phyloP scores from a whole-genome alignment of 2,329 filamentous ascomycete genomes.

The Alternaria panax region DNA sequence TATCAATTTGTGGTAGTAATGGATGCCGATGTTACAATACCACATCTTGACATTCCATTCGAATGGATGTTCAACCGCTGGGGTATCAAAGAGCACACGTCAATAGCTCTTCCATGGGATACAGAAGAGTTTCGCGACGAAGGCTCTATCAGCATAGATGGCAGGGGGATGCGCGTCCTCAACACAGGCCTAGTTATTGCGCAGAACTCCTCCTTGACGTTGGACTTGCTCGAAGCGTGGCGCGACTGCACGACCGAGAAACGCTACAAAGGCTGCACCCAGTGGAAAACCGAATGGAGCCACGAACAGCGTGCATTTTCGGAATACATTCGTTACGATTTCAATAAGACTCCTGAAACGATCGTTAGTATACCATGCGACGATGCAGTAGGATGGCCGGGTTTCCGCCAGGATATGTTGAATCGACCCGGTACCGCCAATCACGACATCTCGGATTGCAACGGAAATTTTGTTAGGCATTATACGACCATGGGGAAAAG shows the following conservation, averaged over 20 bases:
- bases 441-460: slow-evolving; percentile 28
- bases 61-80: slow-evolving; percentile 60
- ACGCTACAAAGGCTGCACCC: slow-evolving; percentile 35
- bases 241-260: slow-evolving; percentile 37
- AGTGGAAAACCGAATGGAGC: slow-evolving; percentile 39
- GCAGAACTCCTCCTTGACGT: slow-evolving; percentile 37
- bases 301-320: slow-evolving; percentile 46
- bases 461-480: slow-evolving; percentile 39
- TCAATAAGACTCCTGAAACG: slow-evolving; percentile 32
- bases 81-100: slow-evolving; percentile 51
- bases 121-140: slow-evolving; percentile 16
- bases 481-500: slow-evolving; percentile 32
- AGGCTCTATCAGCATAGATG: slow-evolving; percentile 44
- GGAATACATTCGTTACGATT: slow-evolving; percentile 47
- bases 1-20: slow-evolving; percentile 56
- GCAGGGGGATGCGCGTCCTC: slow-evolving; percentile 43
- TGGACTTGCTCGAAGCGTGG: slow-evolving; percentile 43
- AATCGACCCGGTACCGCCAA: slow-evolving; percentile 14
- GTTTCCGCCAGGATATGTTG: slow-evolving; percentile 24
- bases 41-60: slow-evolving; percentile 54
- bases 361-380: slow-evolving; percentile 44
- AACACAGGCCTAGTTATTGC: slow-evolving; percentile 53
- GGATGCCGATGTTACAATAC: slow-evolving; percentile 56
- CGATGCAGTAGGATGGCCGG: slow-evolving; percentile 46
- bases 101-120: slow-evolving; percentile 54